Conservation (phyloP, 345 rosid species). For the Camelina hispida region DNA sequence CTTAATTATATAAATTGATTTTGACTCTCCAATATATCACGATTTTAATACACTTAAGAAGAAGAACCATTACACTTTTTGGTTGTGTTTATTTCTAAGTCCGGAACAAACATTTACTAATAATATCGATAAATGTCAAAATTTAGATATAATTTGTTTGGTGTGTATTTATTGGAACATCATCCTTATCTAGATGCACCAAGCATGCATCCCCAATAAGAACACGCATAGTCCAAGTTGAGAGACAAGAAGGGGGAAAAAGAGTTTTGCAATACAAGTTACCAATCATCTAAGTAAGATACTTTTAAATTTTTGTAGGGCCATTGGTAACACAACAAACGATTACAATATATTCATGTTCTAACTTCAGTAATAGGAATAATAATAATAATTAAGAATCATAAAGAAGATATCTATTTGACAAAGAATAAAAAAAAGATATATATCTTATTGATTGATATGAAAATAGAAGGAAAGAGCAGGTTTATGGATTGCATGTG, state of each 20-base stretch:
- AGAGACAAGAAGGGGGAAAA: slow-evolving; percentile 23
- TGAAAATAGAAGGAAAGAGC: slow-evolving; percentile 26
- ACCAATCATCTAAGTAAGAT: slow-evolving; percentile 34
- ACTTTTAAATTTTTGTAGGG: slow-evolving; percentile 8
- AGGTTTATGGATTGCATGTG: slow-evolving; percentile 38
- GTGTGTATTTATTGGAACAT: background rate
- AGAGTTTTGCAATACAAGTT: slow-evolving; percentile 49
- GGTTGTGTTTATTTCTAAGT: slow-evolving; percentile 8
- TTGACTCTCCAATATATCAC: background rate
- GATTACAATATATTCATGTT: slow-evolving; percentile 6
- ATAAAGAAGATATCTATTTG: background rate
- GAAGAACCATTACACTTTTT: background rate
- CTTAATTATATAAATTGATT: slow-evolving; percentile 1
- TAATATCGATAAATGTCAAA: background rate
- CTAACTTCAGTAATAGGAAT: slow-evolving; percentile 1
- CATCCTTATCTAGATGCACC: slow-evolving; percentile 32
- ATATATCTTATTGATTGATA: slow-evolving; percentile 12
- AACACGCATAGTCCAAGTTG: slow-evolving; percentile 51
- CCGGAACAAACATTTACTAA: background rate
- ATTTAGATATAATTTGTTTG: background rate
- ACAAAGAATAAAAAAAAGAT: background rate
- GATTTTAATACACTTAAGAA: no score
- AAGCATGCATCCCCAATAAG: slow-evolving; percentile 38
- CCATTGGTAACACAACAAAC: slow-evolving; percentile 26
- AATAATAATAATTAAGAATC: background rate